phyloP scores from a whole-genome alignment of 2,329 filamentous ascomycete species.

The Fusarium sp. region DNA sequence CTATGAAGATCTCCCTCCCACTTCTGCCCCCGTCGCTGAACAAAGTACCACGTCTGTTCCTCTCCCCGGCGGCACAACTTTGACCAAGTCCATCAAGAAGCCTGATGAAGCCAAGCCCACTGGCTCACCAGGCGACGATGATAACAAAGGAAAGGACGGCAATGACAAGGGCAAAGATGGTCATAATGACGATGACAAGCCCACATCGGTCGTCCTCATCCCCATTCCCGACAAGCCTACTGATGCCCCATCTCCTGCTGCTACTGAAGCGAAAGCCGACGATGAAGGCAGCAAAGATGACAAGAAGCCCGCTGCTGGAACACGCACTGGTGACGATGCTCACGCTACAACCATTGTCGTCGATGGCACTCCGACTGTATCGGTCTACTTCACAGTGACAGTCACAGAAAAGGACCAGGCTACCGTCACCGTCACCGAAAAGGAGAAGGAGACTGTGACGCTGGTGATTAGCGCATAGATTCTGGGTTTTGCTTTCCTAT shows the following conservation, averaged over 20 bases:
- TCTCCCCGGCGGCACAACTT: constrained; percentile 26
- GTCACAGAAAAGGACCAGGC: constrained; percentile 45
- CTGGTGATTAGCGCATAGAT: constrained; percentile 43
- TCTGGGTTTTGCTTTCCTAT: background rate
- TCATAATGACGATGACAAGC: constrained; percentile 4
- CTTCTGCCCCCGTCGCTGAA: constrained; percentile 12
- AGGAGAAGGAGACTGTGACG: constrained; percentile 45
- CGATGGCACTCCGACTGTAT: constrained; percentile 49
- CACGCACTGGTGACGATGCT: constrained; percentile 19
- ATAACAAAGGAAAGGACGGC: background rate
- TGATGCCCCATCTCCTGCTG: constrained; percentile 14
- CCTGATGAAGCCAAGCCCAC: constrained; percentile 32
- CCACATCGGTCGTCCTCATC: constrained; percentile 42
- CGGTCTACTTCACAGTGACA: constrained; percentile 51
- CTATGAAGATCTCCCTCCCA: constrained; percentile 11
- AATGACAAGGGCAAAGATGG: background rate
- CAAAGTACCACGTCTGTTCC: constrained; percentile 18
- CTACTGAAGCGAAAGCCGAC: constrained; percentile 23
- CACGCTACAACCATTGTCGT: constrained; percentile 41
- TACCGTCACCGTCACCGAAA: constrained; percentile 50
- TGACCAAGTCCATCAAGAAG: constrained; percentile 44
- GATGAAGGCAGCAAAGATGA: constrained; percentile 4
- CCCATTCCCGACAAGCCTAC: constrained; percentile 40
- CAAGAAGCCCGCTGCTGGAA: constrained; percentile 11
- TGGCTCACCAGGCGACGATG: constrained; percentile 3